Percentiles rank a stretch among this genome's conserved stretches.
Conservation (phyloP, 192 early-diverging fungal genomes). For the Coemansia sp. region DNA sequence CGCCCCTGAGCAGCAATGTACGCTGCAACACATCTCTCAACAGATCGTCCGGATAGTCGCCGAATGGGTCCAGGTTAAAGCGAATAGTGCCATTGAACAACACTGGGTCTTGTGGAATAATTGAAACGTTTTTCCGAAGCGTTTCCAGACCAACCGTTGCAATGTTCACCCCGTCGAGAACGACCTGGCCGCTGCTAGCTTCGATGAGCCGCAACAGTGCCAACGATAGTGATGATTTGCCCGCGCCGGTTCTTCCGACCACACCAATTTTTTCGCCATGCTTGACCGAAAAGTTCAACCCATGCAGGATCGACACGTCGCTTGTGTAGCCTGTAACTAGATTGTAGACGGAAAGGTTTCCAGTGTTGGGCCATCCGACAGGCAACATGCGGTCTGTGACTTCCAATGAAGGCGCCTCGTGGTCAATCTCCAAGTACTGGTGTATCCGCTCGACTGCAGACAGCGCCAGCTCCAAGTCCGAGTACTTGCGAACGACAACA, state of each 20-base stretch:
- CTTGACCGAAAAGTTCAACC: conserved; percentile 65
- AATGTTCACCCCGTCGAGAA: conserved; percentile 78
- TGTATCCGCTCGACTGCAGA: conserved; percentile 77
- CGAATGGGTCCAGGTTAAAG: conserved; percentile 86
- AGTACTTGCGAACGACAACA: conserved; percentile 70
- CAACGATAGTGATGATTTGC: conserved; percentile 68
- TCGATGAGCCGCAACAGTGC: conserved; percentile 75
- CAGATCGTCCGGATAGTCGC: conserved; percentile 57
- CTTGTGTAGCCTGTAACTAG: conserved; percentile 69
- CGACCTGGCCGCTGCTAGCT: conserved; percentile 58
- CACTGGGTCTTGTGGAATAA: conserved; percentile 87
- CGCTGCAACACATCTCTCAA: conserved; percentile 22
- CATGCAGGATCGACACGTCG: conserved; percentile 56
- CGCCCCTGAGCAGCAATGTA: conserved; percentile 16
- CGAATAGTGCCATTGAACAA: conserved; percentile 72
- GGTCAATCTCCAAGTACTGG: conserved; percentile 77
- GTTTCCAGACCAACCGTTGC: conserved; percentile 67
- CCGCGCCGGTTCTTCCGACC: conserved; percentile 83
- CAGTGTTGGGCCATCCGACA: conserved; percentile 62
- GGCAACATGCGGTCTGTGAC: conserved; percentile 54
- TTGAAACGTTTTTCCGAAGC: conserved; percentile 67
- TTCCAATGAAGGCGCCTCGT: conserved; percentile 63
- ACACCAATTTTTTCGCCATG: conserved; percentile 81
- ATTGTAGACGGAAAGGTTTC: conserved; percentile 64
- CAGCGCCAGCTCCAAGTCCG: conserved; percentile 73